Evolutionary conservation across 345 rosid genomes (phyloP).

Genomic region (Erucastrum elatum): DNA sequence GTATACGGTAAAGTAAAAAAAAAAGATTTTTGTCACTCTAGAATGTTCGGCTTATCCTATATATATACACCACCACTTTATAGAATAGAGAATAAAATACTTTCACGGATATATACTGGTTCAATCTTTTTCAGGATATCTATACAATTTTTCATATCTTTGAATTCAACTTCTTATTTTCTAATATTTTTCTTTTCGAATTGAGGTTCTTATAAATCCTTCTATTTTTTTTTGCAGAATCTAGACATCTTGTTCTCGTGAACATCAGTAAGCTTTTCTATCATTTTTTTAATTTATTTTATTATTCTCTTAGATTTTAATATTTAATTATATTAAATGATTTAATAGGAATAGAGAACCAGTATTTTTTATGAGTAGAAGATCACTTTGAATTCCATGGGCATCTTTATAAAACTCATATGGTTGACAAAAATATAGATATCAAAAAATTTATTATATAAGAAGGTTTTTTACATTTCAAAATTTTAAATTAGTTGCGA

Average conservation of each 20-base stretch:
- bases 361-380: not conserved
- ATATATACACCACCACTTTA: not conserved
- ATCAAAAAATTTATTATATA: not conserved
- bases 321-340: too few relatives aligned
- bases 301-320: too few relatives aligned
- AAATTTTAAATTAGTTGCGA: not conserved
- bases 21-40: not conserved
- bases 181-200: not conserved
- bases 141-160: not conserved
- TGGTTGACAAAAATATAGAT: not conserved
- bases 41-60: not conserved
- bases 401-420: not conserved
- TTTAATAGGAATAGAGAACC: not conserved
- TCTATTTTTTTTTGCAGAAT: not conserved
- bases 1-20: not conserved
- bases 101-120: not conserved
- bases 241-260: not conserved
- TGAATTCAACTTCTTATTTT: not conserved
- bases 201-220: not conserved
- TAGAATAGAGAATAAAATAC: not conserved
- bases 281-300: not conserved
- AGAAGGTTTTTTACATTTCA: not conserved
- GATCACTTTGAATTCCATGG: not conserved
- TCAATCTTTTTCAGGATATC: not conserved
- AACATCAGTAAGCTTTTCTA: not conserved